phyloP scores from a whole-genome alignment of 495 filamentous ascomycete genomes.

The Penicillium daleae region DNA sequence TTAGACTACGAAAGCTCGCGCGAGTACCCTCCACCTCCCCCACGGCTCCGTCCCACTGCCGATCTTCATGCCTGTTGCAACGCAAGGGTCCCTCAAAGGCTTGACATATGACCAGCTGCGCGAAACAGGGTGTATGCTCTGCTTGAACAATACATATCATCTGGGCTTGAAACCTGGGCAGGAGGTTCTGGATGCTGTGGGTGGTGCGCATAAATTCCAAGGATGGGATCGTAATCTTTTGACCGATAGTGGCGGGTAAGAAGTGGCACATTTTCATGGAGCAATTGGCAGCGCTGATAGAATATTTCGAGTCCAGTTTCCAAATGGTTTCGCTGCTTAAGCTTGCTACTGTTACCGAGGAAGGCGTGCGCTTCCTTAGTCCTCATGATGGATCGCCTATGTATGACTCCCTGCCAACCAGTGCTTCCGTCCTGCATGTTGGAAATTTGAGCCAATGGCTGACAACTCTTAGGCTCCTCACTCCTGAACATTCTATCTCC shows the following conservation, averaged over 20 bases:
- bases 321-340: constrained; percentile 98
- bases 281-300: constrained; percentile 20
- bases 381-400: constrained; percentile 96
- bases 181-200: constrained; percentile 79
- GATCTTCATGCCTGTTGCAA: constrained; percentile 98
- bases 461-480: constrained; percentile 65
- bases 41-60: constrained; percentile 90
- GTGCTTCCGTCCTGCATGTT: background rate
- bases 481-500: constrained; percentile 94
- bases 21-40: constrained; percentile 85
- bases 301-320: constrained; percentile 61
- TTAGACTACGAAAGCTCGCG: constrained; percentile 93
- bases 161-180: constrained; percentile 93
- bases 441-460: constrained; percentile 9
- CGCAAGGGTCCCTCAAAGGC: constrained; percentile 95
- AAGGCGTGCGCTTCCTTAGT: constrained; percentile 91
- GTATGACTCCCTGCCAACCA: constrained; percentile 44
- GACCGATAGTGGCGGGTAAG: constrained; percentile 96
- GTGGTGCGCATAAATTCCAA: constrained; percentile 91
- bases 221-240: constrained; percentile 95
- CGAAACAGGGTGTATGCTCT: constrained; percentile 84
- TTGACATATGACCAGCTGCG: constrained; percentile 91
- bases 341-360: constrained; percentile 90
- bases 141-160: constrained; percentile 97
- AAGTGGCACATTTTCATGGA: background rate